These are phyloP conservation scores for Actinomortierella wolfii DNA, from an alignment of 371 early-diverging fungal species.

Conservation along the genomic window DNA sequence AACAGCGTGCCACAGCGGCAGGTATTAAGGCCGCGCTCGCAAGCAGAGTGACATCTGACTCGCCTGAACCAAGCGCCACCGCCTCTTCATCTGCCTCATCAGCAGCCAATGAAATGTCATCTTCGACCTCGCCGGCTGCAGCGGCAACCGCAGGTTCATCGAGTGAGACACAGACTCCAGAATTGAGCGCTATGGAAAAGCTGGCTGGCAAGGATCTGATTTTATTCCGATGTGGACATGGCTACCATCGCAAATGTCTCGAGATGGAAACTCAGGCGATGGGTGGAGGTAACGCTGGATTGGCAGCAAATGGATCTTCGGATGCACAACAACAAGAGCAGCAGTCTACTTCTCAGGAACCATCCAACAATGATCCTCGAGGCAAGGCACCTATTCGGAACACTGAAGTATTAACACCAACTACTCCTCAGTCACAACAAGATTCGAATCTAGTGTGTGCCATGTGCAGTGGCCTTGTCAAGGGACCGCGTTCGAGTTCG, in stretches of 20 bases:
- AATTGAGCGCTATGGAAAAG: not conserved
- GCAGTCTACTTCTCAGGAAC: no score
- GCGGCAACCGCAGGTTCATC: not conserved
- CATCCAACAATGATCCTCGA: no score
- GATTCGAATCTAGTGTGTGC: constrained; percentile 13
- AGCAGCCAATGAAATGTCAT: constrained; percentile 4
- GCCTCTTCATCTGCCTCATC: constrained; percentile 4
- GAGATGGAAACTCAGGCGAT: constrained; percentile 39
- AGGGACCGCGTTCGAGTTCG: not conserved
- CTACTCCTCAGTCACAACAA: not conserved
- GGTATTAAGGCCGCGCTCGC: constrained; percentile 42
- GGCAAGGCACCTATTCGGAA: not conserved
- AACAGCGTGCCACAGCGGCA: constrained; percentile 43
- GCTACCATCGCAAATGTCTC: constrained; percentile 62
- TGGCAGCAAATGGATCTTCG: no score
- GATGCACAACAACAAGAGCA: no score
- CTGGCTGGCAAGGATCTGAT: constrained; percentile 46
- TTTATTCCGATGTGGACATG: constrained; percentile 66
- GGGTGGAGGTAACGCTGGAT: no score
- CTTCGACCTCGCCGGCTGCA: constrained; percentile 9
- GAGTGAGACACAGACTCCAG: not conserved
- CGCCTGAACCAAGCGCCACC: constrained; percentile 5
- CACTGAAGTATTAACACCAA: not conserved
- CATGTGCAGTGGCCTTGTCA: constrained; percentile 34
- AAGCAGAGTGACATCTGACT: constrained; percentile 14